phyloP scores from a whole-genome alignment of 345 rosid species.

The Lagerstroemia speciosa region DNA sequence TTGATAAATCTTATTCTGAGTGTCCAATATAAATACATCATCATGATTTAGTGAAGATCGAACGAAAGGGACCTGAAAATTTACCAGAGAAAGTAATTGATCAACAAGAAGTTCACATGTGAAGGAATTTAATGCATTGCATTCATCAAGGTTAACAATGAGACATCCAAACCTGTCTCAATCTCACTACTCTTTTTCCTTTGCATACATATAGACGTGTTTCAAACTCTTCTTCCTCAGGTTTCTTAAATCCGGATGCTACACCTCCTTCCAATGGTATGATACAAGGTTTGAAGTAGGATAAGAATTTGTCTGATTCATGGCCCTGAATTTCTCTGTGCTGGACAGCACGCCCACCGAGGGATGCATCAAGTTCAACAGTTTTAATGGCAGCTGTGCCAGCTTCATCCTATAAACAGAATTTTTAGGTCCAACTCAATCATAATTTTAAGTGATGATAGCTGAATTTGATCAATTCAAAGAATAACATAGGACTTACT shows the following conservation, averaged over 20 bases:
- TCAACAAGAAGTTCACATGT: neutral
- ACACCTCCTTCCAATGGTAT: conserved; percentile 96
- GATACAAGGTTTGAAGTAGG: conserved; percentile 94
- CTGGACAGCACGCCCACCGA: conserved; percentile 99
- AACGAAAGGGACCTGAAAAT: conserved; percentile 79
- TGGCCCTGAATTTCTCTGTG: conserved; percentile 95
- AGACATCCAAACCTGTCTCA: conserved; percentile 71
- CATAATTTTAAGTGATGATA: neutral
- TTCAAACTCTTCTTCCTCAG: conserved; percentile 87
- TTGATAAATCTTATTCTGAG: conserved; percentile 78
- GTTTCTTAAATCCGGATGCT: conserved; percentile 82
- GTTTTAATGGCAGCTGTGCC: conserved; percentile 98
- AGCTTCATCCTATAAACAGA: conserved; percentile 76
- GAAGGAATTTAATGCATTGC: neutral
- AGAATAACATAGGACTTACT: conserved; percentile 30
- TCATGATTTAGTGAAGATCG: conserved; percentile 94
- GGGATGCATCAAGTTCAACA: conserved; percentile 87
- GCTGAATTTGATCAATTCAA: neutral
- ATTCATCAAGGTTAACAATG: neutral
- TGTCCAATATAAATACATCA: conserved; percentile 93
- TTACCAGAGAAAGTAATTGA: conserved; percentile 18
- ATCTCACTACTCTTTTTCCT: conserved; percentile 81
- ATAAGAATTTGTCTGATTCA: conserved; percentile 94
- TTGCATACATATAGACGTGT: conserved; percentile 73
- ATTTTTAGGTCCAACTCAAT: conserved; percentile 4